Evolutionary conservation across 2,329 filamentous ascomycete genomes (phyloP).

Genomic region (Ophiostoma novo-ulmi): DNA sequence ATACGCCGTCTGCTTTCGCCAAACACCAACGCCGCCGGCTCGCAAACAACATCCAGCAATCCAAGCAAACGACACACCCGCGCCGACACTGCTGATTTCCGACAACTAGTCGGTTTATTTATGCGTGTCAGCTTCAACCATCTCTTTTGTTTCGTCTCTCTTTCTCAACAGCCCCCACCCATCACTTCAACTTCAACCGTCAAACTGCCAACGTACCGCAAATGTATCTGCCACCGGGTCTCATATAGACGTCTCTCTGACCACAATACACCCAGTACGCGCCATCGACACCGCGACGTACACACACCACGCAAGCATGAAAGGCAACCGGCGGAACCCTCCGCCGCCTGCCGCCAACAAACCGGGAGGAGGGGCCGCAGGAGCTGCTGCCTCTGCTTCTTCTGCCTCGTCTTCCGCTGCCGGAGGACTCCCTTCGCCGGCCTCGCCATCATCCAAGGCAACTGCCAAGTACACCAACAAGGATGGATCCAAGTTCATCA

Average conservation of each 20-base stretch:
- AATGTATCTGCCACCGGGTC: constrained; percentile 20
- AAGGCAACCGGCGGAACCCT: constrained; percentile 34
- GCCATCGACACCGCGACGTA: not conserved
- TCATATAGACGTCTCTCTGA: constrained; percentile 8
- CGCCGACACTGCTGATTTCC: not conserved
- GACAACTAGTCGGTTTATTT: not conserved
- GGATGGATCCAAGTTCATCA: constrained; percentile 65
- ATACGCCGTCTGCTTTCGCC: not conserved
- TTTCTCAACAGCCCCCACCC: not conserved
- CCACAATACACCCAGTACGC: not conserved
- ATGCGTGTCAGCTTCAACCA: not conserved
- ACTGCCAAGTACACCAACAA: constrained; percentile 62
- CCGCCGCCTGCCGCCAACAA: constrained; percentile 26
- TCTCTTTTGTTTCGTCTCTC: not conserved
- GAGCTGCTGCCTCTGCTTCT: not conserved
- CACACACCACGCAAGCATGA: constrained; percentile 31
- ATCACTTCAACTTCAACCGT: not conserved
- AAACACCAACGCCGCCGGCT: constrained; percentile 1
- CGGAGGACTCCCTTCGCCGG: constrained; percentile 33
- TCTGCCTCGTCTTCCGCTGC: constrained; percentile 15
- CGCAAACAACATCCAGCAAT: not conserved
- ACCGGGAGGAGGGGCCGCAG: constrained; percentile 3
- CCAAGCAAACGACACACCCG: not conserved
- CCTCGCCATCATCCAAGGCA: constrained; percentile 48
- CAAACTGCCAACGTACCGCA: not conserved